Evolutionary conservation across 768 basidiomycete genomes (phyloP), one percentile per base, ranked within the genome.

Genomic region (Lactarius hatsudake): DNA sequence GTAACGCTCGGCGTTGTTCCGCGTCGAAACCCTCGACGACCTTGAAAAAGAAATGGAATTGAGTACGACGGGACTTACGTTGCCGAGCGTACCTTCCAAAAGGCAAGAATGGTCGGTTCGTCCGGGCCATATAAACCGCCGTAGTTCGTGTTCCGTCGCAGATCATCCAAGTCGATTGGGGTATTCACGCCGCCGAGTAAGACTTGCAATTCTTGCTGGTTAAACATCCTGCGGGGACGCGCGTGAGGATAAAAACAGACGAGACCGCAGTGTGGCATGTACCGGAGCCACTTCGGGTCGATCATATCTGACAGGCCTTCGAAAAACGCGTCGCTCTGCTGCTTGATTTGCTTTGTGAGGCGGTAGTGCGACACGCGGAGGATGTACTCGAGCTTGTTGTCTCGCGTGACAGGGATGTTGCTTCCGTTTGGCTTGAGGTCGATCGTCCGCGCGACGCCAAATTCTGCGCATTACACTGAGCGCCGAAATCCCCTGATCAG

Each of bases 191-290:
- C 94, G 0, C 96, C 96, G 7, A 99, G 82, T 1, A 98, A 80
- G 58, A 96, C 89, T 74, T 95, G 94, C 4, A 98, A 81, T 76
- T 98, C 97, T 74, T 93, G 91, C 71, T 96, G 96, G 76, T 98
- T 96, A 79, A 98, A 99, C 93, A 98, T 96, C 55, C 94, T 92
- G 68, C 7, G 59, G 56, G 18, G 17, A 45, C 28, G 26, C 28
- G 26, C n/a, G 10, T 42, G 28, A 60, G 45, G 17, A 42, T 6
- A n/a, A 34, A 28, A n/a, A 5, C 2, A 55, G 34, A 55, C 59
- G n/a, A 34, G 2, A 34, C 12, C 36, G 51, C 26, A 26, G 8
- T 15, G 17, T 38, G 32, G 12, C 18, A 75, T 77, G 43, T 54
- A 89, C 86, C 88, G 80, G 26, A 96, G 82, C 93, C 92, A 98